Evolutionary conservation across 169 alveolate genomes (phyloP).

Genomic region (Theileria sp.): DNA sequence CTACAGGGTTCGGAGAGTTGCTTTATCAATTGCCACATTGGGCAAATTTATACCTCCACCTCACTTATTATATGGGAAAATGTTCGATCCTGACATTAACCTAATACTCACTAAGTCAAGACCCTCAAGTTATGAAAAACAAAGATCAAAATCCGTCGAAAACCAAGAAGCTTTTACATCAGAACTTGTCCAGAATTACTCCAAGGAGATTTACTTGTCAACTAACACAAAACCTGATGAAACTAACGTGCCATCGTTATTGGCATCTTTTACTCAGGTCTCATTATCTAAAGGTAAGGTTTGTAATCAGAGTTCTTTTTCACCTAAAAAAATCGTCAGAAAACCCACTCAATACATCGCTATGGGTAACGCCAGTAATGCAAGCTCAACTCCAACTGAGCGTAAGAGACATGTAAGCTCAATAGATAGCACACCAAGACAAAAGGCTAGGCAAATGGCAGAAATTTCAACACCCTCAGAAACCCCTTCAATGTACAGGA

Average conservation of each 20-base stretch:
- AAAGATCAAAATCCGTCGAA: conserved; percentile 20
- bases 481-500: background rate
- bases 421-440: conserved; percentile 19
- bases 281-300: conserved; percentile 31
- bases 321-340: conserved; percentile 21
- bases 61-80: conserved; percentile 41
- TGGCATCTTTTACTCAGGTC: conserved; percentile 40
- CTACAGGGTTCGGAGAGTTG: conserved; percentile 59
- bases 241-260: conserved; percentile 8
- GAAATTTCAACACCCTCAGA: background rate
- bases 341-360: conserved; percentile 14
- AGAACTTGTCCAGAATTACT: conserved; percentile 37
- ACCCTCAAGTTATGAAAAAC: conserved; percentile 27
- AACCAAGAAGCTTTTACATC: conserved; percentile 27
- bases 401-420: background rate
- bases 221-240: conserved; percentile 19
- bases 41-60: conserved; percentile 46
- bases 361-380: background rate
- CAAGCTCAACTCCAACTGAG: conserved; percentile 7
- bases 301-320: conserved; percentile 25
- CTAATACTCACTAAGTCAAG: conserved; percentile 38
- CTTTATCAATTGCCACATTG: conserved; percentile 45
- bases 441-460: background rate
- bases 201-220: conserved; percentile 27
- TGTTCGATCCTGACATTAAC: conserved; percentile 39